Evolutionary conservation across 2,329 filamentous ascomycete species (phyloP), one percentile per base, ranked within the genome.

Genomic region (Gaeumannomyces tritici): DNA sequence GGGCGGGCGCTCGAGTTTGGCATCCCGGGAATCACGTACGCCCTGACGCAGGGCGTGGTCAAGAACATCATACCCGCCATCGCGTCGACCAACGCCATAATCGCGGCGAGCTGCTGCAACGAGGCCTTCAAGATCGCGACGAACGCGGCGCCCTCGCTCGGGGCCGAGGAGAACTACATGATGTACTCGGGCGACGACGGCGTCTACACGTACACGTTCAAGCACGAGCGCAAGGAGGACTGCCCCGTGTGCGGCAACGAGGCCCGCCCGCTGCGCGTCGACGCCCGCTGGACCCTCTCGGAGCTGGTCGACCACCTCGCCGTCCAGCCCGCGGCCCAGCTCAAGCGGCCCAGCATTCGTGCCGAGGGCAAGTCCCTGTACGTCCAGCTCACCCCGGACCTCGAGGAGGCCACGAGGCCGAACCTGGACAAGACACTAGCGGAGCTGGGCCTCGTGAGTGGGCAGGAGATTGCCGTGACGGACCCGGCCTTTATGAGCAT

Each of bases 51-150:
- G 73, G 96, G 95, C 63, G 96, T 98, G 2, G 91, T 99, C 70
- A 99, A 99, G 77, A 99, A 99, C 76, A 99, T 99, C 74, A 99
- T 99, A 65, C 95, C 95, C 0, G 96, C 95, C 31, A 99, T 99
- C 70, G 95, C 95, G 24, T 96, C 92, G 1, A 99, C 95, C 8
- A 99, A 99, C 73, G 93, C 95, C 63, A 95, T 99, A 69, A 90
- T 99, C 66, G 95, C 95, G 1, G 95, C 93, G 1, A 89, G 90
- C 61, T 98, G 93, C 75, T 98, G 95, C 75, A 98, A 96, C 67
- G 95, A 99, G 75, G 93, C 93, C 1, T 87, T 98, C 77, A 99
- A 99, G 77, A 90, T 99, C 65, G 90, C 89, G 55, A 96, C 91
- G 18, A 86, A 83, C 59, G 85, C 88, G 51, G 95, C 93, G 35